These are phyloP conservation scores for Aeschynomene evenia DNA, from an alignment of 306 rosid species.

Conservation along the genomic window DNA sequence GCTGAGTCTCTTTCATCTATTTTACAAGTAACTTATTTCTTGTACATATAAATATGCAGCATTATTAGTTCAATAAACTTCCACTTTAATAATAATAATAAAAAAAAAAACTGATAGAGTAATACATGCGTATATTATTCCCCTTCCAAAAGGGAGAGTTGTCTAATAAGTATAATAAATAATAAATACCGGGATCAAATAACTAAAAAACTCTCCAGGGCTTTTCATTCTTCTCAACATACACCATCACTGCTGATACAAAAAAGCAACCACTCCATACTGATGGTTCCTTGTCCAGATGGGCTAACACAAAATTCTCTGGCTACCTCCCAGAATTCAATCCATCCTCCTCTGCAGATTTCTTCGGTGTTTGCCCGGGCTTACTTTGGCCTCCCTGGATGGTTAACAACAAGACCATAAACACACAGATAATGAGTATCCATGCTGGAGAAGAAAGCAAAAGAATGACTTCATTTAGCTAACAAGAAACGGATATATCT, in stretches of 20 bases:
- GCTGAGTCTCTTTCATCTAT: not conserved
- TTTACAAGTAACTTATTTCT: not conserved
- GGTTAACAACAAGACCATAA: slow-evolving; percentile 23
- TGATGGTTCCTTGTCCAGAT: slow-evolving; percentile 20
- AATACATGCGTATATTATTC: slow-evolving; percentile 9
- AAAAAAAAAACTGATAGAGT: no score
- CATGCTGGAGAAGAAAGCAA: not conserved
- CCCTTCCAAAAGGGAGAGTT: not conserved
- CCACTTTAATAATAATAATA: not conserved
- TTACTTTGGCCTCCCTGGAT: slow-evolving; percentile 66
- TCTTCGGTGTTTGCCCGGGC: slow-evolving; percentile 54
- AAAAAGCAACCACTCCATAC: not conserved
- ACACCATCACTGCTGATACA: slow-evolving; percentile 1
- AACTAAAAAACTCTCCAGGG: not conserved
- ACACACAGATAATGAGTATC: slow-evolving; percentile 19
- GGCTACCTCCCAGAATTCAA: slow-evolving; percentile 34
- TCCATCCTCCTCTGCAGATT: slow-evolving; percentile 49
- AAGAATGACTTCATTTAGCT: not conserved
- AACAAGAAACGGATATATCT: slow-evolving; percentile 3
- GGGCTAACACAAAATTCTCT: slow-evolving; percentile 30
- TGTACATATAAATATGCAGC: not conserved
- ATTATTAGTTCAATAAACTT: not conserved
- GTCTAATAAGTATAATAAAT: not conserved
- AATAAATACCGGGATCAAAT: not conserved
- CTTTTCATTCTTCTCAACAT: not conserved